Evolutionary conservation across 2,329 filamentous ascomycete genomes (phyloP), one percentile per base, ranked within the genome.

Genomic region (Cordyceps sp.): DNA sequence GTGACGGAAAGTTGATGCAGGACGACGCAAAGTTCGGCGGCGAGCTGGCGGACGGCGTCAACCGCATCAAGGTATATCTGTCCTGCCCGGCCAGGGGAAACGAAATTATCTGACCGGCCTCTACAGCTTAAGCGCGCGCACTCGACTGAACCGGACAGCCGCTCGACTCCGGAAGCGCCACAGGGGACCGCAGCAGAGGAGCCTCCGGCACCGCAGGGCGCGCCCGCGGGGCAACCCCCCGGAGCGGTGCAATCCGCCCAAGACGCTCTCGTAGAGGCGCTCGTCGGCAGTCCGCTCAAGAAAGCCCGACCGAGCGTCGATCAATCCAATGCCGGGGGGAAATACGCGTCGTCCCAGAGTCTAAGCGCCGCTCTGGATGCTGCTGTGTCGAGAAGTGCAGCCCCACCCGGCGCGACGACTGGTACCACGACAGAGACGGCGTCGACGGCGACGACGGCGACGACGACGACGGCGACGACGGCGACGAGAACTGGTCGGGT

Each of bases 41-140:
- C 31, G 81, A 88, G 52, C 62, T 90, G 33, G 77, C 78, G 26
- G 82, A 86, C 39, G 80, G 81, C 30, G 79, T 90, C 31, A 72
- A 82, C 45, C 77, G 83, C 43, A 88, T 90, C 53, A 79, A 76
- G 55, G 82, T 84, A 64, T 47, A 70, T 53, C 4, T 3, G 5
- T 4, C 15, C 6, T 4, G 10, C 2, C 19, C 7, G 13, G 3
- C 13, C 17, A 9, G 14, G 9, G n/a, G 13, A 4, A 3, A 8
- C 4, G 8, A 22, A 7, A 16, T 17, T 16, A 17, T 17, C 29
- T 29, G 18, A 31, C n/a, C 14, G 24, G 23, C 14, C 6, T 15
- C 19, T 30, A 45, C 19, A 32, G 81, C 72, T 88, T 39, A 88
- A 88, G 62, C 70, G 81, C 40, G 77, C 80, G 40, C 80, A 84